A percentile compares a stretch with the other conserved stretches of the same genome.
Conservation (phyloP, 148 eudicot genomes). For the Chenopodium berlandieri region DNA sequence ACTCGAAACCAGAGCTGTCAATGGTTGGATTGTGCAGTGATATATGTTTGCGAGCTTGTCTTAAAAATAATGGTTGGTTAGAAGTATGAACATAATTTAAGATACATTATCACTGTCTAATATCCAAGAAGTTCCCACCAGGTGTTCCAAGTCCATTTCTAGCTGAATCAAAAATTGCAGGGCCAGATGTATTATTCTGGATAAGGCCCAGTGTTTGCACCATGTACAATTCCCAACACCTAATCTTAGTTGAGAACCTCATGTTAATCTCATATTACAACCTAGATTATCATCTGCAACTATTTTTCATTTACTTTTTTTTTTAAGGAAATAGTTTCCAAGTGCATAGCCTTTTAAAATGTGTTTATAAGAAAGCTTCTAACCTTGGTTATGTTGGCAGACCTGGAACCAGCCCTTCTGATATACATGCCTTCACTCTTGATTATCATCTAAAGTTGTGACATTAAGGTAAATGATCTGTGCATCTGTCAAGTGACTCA, state of each 20-base stretch:
- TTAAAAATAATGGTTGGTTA: neutral
- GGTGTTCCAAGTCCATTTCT: neutral
- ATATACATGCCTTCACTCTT: slow-evolving; percentile 71
- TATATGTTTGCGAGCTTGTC: no score
- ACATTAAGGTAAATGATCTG: slow-evolving; percentile 26
- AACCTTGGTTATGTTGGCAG: slow-evolving; percentile 39
- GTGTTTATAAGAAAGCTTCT: neutral
- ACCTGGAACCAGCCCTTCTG: slow-evolving; percentile 95
- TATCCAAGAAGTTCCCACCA: neutral
- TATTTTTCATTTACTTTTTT: neutral
- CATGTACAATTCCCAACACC: neutral
- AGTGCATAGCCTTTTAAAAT: neutral
- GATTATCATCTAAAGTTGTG: slow-evolving; percentile 69
- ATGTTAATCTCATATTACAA: neutral
- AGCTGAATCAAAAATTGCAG: neutral
- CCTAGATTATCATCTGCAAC: neutral
- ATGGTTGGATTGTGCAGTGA: neutral
- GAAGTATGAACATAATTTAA: neutral
- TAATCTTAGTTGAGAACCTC: neutral
- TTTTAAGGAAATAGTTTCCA: neutral
- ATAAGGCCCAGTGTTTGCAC: neutral
- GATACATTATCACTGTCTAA: neutral
- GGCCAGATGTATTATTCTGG: neutral
- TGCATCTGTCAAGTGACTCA: no score
- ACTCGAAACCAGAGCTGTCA: neutral